Conservation (phyloP, 1,284 basidiomycete genomes). For the Polyporus tsugae region DNA sequence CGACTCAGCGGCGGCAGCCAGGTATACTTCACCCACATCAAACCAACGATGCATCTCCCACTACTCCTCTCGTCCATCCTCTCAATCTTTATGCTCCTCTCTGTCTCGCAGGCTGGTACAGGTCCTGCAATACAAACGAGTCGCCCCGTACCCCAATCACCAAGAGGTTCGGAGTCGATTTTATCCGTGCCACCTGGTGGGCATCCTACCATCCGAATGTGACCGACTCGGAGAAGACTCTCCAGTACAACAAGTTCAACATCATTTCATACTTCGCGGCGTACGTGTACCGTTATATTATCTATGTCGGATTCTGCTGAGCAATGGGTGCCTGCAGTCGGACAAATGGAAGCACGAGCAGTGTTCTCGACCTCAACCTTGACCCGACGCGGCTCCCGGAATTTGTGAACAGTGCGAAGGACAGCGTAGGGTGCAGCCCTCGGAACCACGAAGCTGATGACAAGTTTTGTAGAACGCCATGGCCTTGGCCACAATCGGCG, state of each 20-base stretch:
- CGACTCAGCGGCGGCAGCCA: background rate
- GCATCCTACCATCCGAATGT: background rate
- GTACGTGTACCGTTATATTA: background rate
- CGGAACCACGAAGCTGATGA: background rate
- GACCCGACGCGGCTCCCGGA: slow-evolving; percentile 1
- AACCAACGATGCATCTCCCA: background rate
- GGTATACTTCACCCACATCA: background rate
- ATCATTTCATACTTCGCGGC: slow-evolving; percentile 1
- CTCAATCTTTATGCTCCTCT: background rate
- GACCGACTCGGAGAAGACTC: background rate
- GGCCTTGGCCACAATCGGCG: background rate
- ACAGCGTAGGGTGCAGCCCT: background rate
- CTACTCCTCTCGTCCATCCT: background rate
- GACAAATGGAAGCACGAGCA: background rate
- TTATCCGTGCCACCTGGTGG: background rate
- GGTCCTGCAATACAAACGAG: background rate
- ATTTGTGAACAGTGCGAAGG: slow-evolving; percentile 1
- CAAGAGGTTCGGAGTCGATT: background rate
- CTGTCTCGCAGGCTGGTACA: background rate
- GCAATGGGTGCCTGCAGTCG: background rate
- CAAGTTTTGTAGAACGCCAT: background rate
- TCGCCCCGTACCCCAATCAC: slow-evolving; percentile 1
- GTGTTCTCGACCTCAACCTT: background rate
- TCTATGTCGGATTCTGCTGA: background rate
- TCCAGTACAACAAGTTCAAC: background rate